A percentile compares a stretch with the other conserved stretches of the same genome.
These are phyloP conservation scores for Prunus davidiana DNA, from an alignment of 306 rosid genomes.

Conservation along the genomic window DNA sequence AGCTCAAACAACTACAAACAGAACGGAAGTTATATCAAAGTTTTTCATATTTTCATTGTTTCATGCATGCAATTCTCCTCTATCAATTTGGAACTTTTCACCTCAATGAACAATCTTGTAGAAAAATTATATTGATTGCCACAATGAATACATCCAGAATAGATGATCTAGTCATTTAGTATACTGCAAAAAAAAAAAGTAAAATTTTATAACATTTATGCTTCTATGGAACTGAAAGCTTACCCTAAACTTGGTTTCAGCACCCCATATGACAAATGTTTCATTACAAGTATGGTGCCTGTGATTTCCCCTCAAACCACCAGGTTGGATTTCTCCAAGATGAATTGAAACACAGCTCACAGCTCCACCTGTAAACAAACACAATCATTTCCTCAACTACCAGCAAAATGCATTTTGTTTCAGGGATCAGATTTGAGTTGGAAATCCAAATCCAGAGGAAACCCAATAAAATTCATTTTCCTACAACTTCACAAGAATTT, in stretches of 20 bases:
- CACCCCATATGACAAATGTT: constrained; percentile 95
- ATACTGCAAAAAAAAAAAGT: not conserved
- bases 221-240: not conserved
- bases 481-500: not conserved
- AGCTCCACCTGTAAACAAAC: constrained; percentile 64
- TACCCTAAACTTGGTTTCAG: constrained; percentile 73
- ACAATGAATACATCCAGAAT: not conserved
- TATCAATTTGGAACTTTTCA: not conserved
- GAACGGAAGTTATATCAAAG: not conserved
- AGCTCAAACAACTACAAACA: not conserved
- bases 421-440: not conserved
- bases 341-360: constrained; percentile 64
- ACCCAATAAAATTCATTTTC: not conserved
- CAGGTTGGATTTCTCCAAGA: constrained; percentile 71
- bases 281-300: constrained; percentile 76
- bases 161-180: not conserved
- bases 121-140: not conserved
- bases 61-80: not conserved
- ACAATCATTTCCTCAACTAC: not conserved
- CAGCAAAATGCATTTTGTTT: not conserved
- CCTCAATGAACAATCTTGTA: not conserved
- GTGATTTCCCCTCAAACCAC: constrained; percentile 65
- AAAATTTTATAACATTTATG: not conserved
- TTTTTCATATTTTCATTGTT: not conserved
- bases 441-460: not conserved